These are phyloP conservation scores for Chaetomiaceae sp. DNA, from an alignment of 2,329 filamentous ascomycete genomes.

Conservation along the genomic window DNA sequence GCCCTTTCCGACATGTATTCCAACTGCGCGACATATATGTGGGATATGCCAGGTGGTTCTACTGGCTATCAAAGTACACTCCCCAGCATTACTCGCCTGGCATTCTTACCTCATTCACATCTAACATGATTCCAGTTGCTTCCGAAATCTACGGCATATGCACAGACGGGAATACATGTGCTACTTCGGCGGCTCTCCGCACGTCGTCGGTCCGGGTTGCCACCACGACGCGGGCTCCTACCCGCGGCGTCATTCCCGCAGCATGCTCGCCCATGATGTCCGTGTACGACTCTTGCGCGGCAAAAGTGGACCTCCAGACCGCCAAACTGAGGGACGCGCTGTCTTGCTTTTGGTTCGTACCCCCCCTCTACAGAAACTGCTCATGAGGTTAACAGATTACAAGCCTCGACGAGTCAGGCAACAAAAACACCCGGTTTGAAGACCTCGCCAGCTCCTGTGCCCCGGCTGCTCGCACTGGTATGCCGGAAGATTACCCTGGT, in stretches of 20 bases:
- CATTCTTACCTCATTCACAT: no score
- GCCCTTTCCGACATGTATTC: conserved; percentile 21
- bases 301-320: conserved; percentile 9
- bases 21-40: conserved; percentile 26
- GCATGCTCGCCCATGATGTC: conserved; percentile 25
- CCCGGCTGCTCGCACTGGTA: conserved; percentile 21
- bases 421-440: conserved; percentile 26
- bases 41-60: conserved; percentile 12
- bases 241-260: no score
- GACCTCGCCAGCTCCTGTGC: conserved; percentile 25
- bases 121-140: neutral
- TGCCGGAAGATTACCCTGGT: conserved; percentile 19
- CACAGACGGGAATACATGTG: neutral
- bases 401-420: conserved; percentile 20
- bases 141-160: neutral
- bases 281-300: conserved; percentile 24
- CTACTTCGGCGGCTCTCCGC: no score
- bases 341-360: conserved; percentile 27
- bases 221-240: no score
- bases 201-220: no score
- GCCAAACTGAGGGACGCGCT: conserved; percentile 15
- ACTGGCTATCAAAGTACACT: neutral
- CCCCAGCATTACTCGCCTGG: no score
- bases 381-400: neutral
- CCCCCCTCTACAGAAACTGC: neutral